phyloP scores from a whole-genome alignment of 306 rosid genomes.

The Medicago truncatula region MtrunA17r5.0-ANR NC_053044.1:50030501-50031000 shows the following conservation, averaged over 20 bases:
- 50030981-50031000: too few species aligned
- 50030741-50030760: not conserved
- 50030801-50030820: not conserved
- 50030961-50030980: too few species aligned
- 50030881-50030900: not conserved
- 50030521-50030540: constrained; percentile 13
- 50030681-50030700: not conserved
- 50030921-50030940: too few species aligned
- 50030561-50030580: constrained; percentile 14
- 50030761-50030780: not conserved
- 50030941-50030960: too few species aligned
- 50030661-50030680: not conserved
- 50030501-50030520: constrained; percentile 9
- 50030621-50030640: not conserved
- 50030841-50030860: not conserved
- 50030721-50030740: not conserved
- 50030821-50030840: not conserved
- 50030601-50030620: constrained; percentile 22
- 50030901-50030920: not conserved
- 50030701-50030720: constrained; percentile 1
- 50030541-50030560: constrained; percentile 21
- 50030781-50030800: not conserved
- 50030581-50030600: not conserved
- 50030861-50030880: not conserved
- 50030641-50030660: constrained; percentile 25